phyloP scores from a whole-genome alignment of 2,329 filamentous ascomycete genomes.

The Phyllosticta citrichinensis region DNA sequence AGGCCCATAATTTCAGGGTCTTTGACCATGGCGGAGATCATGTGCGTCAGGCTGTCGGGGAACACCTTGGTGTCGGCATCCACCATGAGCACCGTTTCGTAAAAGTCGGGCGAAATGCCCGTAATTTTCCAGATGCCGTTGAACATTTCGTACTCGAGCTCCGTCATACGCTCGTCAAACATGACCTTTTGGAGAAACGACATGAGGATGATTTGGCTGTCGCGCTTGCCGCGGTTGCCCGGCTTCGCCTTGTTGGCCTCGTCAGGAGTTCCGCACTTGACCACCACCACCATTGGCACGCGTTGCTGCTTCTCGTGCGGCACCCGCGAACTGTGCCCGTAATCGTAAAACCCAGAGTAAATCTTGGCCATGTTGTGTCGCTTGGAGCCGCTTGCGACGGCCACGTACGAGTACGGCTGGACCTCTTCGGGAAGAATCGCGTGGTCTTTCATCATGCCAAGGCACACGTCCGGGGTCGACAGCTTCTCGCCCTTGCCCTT shows the following conservation, averaged over 20 bases:
- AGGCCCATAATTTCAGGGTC: conserved; percentile 99
- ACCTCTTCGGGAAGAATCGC: conserved; percentile 73
- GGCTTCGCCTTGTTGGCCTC: conserved; percentile 76
- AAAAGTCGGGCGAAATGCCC: conserved; percentile 95
- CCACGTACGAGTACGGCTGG: conserved; percentile 86
- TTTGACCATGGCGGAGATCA: conserved; percentile 98
- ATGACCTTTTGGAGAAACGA: conserved; percentile 99
- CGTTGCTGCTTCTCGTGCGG: conserved; percentile 84
- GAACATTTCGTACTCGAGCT: conserved; percentile 99
- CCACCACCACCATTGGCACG: conserved; percentile 92
- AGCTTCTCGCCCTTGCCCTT: conserved; percentile 83
- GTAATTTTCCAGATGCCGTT: conserved; percentile 98
- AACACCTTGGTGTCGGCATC: conserved; percentile 99
- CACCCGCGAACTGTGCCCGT: conserved; percentile 70
- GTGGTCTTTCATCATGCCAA: conserved; percentile 92
- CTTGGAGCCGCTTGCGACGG: conserved; percentile 89
- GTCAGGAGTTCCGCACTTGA: conserved; percentile 90
- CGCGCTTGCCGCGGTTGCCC: conserved; percentile 94
- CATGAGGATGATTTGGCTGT: conserved; percentile 99
- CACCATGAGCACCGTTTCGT: conserved; percentile 97
- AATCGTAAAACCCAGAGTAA: conserved; percentile 97
- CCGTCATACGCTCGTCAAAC: conserved; percentile 99
- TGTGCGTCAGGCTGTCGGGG: conserved; percentile 95
- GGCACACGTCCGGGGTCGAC: conserved; percentile 80
- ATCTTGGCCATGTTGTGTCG: conserved; percentile 99